Evolutionary conservation across 2,329 filamentous ascomycete species (phyloP).

Genomic region (Pseudocercospora pini-densiflorae): DNA sequence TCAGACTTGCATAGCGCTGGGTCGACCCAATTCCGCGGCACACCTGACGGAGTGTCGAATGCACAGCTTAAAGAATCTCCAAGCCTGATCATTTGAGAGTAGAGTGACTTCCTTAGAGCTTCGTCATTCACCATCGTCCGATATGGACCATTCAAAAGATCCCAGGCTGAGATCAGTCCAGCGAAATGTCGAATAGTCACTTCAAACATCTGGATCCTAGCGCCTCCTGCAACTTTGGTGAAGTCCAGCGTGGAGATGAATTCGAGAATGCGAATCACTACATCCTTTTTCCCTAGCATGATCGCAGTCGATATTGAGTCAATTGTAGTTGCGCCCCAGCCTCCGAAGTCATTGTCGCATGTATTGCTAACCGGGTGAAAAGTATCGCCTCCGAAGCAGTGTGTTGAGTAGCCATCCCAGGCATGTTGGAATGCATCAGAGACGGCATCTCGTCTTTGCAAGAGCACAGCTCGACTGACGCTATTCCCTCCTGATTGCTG

Average conservation of each 20-base stretch:
- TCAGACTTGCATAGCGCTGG: conserved; percentile 29
- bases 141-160: conserved; percentile 33
- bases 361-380: conserved; percentile 35
- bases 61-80: conserved; percentile 31
- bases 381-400: conserved; percentile 42
- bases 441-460: neutral
- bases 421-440: conserved; percentile 37
- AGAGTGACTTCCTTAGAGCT: conserved; percentile 23
- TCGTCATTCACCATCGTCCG: conserved; percentile 19
- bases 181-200: conserved; percentile 33
- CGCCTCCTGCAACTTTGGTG: conserved; percentile 20
- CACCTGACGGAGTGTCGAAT: conserved; percentile 29
- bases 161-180: conserved; percentile 33
- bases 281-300: conserved; percentile 29
- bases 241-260: conserved; percentile 32
- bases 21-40: conserved; percentile 35
- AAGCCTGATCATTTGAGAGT: conserved; percentile 29
- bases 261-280: conserved; percentile 26
- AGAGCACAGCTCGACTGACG: neutral
- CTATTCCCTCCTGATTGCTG: neutral
- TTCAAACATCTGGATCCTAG: conserved; percentile 32
- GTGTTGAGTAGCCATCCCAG: conserved; percentile 41
- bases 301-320: conserved; percentile 35
- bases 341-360: conserved; percentile 34
- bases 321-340: conserved; percentile 35